These are phyloP conservation scores for Fonsecaea monophora DNA, from an alignment of 2,329 filamentous ascomycete species.

Conservation along the genomic window DNA sequence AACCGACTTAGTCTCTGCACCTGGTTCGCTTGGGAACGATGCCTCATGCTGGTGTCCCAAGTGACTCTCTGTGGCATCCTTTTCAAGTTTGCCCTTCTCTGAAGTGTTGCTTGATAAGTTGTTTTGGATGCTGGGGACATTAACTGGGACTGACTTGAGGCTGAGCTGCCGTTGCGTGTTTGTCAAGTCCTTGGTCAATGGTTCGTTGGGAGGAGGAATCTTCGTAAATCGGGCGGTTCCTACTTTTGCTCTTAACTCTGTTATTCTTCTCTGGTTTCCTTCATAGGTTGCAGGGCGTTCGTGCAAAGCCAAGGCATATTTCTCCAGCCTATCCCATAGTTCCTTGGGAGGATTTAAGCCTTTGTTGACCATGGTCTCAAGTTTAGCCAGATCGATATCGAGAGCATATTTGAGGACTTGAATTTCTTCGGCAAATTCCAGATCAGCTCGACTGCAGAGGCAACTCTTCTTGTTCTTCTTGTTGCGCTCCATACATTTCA, in stretches of 20 bases:
- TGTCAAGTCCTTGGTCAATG: not conserved
- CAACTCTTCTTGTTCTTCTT: conserved; percentile 19
- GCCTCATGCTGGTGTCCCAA: not conserved
- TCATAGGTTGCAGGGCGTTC: conserved; percentile 12
- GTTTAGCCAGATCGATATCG: conserved; percentile 14
- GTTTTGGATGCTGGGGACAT: conserved; percentile 27
- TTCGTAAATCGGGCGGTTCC: conserved; percentile 7
- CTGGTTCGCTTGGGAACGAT: not conserved
- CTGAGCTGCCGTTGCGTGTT: conserved; percentile 2
- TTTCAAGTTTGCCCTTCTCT: conserved; percentile 19
- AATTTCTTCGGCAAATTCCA: conserved; percentile 12
- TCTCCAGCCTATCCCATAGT: conserved; percentile 18
- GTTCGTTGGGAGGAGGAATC: conserved; percentile 8
- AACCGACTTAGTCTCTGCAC: conserved; percentile 1
- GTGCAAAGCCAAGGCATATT: conserved; percentile 6
- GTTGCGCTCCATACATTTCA: conserved; percentile 19
- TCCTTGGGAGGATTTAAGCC: conserved; percentile 1
- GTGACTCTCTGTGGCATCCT: conserved; percentile 4
- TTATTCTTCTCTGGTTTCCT: conserved; percentile 17
- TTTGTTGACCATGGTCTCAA: conserved; percentile 15
- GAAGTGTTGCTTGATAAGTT: conserved; percentile 17
- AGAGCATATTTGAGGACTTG: conserved; percentile 10
- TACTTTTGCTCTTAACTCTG: conserved; percentile 8
- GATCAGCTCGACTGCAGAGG: conserved; percentile 13
- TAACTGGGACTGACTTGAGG: conserved; percentile 28